Base-by-base conservation (phyloP, 208 protist species). In the Trypanosoma brucei region DNA sequence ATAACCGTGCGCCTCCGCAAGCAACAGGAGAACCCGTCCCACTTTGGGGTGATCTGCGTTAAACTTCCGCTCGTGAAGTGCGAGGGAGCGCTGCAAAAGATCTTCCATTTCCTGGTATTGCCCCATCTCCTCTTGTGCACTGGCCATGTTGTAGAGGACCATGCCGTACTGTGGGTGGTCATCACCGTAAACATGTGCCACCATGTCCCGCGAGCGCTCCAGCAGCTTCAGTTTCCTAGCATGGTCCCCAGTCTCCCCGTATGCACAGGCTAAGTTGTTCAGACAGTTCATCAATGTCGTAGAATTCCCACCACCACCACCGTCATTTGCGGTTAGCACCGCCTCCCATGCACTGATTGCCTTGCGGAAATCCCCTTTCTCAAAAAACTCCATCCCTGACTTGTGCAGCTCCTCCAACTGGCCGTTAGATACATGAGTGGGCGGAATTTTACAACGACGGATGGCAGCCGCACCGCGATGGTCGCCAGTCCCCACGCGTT, bases 161-260 rank as follows among this genome's bases (percentile, higher is more conserved):
- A 92, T 86, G 4, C 73, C 86, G 68, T 92, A 95, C 77, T 95
- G 89, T 60, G 84, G 89, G 68, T 95, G 89, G 33, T 86, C 75
- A 37, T 40, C 66, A 55, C 89, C 86, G 72, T 93, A 92, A 11
- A 84, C 68, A 6, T 63, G 6, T 56, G 62, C 44, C 34, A 93
- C 84, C 55, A 93, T 78, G 22, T 83, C 54, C 11, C 59, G 73
- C 37, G 83, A 88, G 11, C 72, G 75, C 62, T 87, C 78, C 58
- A 95, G 84, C 37, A 95, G 62, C 61, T 83, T 59, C 45, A 90
- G 65, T 68, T 95, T 91, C 55, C 78, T 84, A 36, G 59, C 58
- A 60, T 81, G 75, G 74, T 95, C 54, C 7, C 89, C 89, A 13
- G 89, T 75, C 46, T 93, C 83, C 4, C 89, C 85, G 62, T 95